Percentiles rank a stretch among this genome's conserved stretches.
Evolutionary conservation across 345 rosid species (phyloP).

Genomic region (Eutrema japonicum): DNA sequence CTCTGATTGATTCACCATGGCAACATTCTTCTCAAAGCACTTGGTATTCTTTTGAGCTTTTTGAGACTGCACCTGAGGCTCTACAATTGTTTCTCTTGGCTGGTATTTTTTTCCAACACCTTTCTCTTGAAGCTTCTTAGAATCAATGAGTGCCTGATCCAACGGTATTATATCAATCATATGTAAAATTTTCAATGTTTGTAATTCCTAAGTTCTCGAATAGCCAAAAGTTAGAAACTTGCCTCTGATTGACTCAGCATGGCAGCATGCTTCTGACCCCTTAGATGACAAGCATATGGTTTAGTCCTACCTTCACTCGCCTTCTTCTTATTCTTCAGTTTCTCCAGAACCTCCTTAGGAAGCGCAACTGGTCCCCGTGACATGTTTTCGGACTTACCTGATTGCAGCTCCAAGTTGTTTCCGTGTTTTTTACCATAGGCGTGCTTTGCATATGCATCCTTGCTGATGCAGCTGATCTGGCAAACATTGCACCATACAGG

Average conservation of each 20-base stretch:
- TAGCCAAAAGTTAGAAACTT: conserved; percentile 44
- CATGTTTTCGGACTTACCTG: conserved; percentile 29
- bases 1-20: conserved; percentile 13
- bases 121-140: conserved; percentile 56
- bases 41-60: conserved; percentile 46
- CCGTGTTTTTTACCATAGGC: conserved; percentile 33
- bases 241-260: conserved; percentile 19
- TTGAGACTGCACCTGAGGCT: conserved; percentile 48
- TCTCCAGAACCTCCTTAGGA: conserved; percentile 25
- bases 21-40: conserved; percentile 45
- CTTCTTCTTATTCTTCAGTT: conserved; percentile 30
- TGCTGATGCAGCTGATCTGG: conserved; percentile 45
- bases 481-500: conserved; percentile 51
- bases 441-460: conserved; percentile 13
- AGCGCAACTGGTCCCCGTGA: conserved; percentile 5
- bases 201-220: conserved; percentile 24
- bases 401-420: conserved; percentile 41
- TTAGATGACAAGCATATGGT: conserved; percentile 17
- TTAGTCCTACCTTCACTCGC: background rate
- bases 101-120: conserved; percentile 45
- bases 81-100: conserved; percentile 46
- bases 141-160: conserved; percentile 60
- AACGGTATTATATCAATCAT: conserved; percentile 30
- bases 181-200: too few relatives aligned
- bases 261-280: conserved; percentile 3